These are phyloP conservation scores for Canariomyces notabilis DNA, from an alignment of 2,329 filamentous ascomycete genomes.

Conservation along the genomic window DNA sequence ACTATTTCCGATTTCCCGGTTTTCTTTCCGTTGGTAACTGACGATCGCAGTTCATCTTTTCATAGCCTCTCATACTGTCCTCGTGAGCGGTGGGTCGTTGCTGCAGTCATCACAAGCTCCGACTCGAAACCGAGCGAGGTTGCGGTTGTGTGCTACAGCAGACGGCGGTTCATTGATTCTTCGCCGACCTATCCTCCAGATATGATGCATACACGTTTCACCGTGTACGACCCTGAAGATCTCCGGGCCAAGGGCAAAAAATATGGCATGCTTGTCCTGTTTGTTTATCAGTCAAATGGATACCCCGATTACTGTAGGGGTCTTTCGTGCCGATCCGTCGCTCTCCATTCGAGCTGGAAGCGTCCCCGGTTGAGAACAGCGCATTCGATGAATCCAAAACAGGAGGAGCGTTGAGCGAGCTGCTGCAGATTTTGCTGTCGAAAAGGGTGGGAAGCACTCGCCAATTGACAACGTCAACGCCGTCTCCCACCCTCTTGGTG, in stretches of 20 bases:
- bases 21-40: slow-evolving; percentile 3
- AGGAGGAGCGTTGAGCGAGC: too few species aligned
- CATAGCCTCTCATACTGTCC: slow-evolving; percentile 6
- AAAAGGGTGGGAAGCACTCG: background rate
- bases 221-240: background rate
- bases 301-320: too few species aligned
- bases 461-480: slow-evolving; percentile 4
- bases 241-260: too few species aligned
- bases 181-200: background rate
- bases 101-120: background rate
- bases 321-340: too few species aligned
- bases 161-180: background rate
- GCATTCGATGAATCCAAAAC: too few species aligned
- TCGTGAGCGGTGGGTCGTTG: slow-evolving; percentile 14
- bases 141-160: background rate
- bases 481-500: slow-evolving; percentile 10
- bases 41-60: background rate
- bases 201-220: too few species aligned
- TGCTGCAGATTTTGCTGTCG: background rate
- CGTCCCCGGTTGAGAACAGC: too few species aligned
- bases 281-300: too few species aligned
- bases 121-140: background rate
- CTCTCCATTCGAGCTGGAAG: too few species aligned
- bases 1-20: background rate
- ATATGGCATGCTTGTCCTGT: too few species aligned